Conservation (phyloP, 2,329 filamentous ascomycete species). For the Chaetomium sp. region DNA sequence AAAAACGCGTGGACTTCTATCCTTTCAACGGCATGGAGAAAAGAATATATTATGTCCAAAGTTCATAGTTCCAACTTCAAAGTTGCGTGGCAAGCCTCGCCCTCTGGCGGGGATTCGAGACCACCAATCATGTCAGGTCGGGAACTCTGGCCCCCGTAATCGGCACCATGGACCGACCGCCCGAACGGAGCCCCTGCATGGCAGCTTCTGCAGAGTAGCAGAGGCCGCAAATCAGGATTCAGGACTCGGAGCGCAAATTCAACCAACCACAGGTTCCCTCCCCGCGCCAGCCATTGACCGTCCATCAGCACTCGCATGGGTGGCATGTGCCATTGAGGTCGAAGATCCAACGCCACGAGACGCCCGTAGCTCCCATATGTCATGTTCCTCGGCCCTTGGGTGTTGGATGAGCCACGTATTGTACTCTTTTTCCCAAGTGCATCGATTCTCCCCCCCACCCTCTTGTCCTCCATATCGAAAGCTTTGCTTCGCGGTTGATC, state of each 20-base stretch:
- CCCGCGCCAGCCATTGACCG: not conserved
- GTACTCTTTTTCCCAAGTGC: not conserved
- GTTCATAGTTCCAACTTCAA: not conserved
- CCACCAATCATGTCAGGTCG: not conserved
- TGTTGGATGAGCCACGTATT: not conserved
- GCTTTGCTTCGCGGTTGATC: not conserved
- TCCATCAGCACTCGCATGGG: not conserved
- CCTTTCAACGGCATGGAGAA: not conserved
- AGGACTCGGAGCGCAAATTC: not conserved
- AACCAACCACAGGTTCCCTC: not conserved
- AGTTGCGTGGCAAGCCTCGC: not conserved
- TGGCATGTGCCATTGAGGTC: not conserved
- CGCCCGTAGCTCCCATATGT: too few relatives aligned
- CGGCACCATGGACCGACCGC: not conserved
- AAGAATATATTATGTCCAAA: not conserved
- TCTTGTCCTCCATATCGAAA: not conserved
- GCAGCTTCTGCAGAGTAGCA: not conserved
- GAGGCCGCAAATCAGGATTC: not conserved
- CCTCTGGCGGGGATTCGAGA: not conserved
- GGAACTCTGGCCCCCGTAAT: too few relatives aligned
- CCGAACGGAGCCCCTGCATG: not conserved
- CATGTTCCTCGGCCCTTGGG: not conserved
- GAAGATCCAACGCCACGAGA: too few relatives aligned
- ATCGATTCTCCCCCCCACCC: not conserved
- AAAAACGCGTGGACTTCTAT: not conserved